phyloP scores from a whole-genome alignment of 306 rosid genomes.

The Acacia acuminata region DNA sequence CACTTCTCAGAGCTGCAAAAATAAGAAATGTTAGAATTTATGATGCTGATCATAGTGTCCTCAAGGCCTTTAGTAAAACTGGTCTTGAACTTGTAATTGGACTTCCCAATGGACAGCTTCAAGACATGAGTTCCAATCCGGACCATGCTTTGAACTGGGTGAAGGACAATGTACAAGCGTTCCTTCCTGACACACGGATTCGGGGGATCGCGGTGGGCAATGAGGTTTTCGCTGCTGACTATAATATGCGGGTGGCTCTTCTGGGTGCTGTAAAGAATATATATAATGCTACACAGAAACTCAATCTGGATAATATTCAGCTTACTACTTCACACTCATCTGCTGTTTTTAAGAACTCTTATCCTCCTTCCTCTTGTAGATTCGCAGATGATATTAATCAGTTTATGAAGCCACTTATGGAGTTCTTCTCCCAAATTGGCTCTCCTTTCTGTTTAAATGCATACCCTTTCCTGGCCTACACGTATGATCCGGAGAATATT shows the following conservation, averaged over 20 bases:
- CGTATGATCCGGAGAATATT: conserved; percentile 62
- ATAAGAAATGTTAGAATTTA: conserved; percentile 83
- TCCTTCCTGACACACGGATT: conserved; percentile 73
- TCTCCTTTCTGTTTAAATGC: conserved; percentile 97
- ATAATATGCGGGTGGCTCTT: conserved; percentile 54
- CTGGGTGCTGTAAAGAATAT: conserved; percentile 82
- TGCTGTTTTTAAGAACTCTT: conserved; percentile 75
- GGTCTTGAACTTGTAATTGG: conserved; percentile 93
- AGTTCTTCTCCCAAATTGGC: conserved; percentile 78
- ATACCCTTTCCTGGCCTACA: conserved; percentile 78
- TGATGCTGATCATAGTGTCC: conserved; percentile 88
- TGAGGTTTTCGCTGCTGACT: conserved; percentile 79
- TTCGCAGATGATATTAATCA: conserved; percentile 63
- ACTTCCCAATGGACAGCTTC: conserved; percentile 63
- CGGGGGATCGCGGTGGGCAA: conserved; percentile 89
- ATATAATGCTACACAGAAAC: conserved; percentile 63
- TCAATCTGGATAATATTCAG: conserved; percentile 64
- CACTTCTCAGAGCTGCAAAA: conserved; percentile 85
- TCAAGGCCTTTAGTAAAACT: conserved; percentile 79
- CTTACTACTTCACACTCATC: conserved; percentile 78
- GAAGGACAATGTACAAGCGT: conserved; percentile 79
- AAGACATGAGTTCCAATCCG: conserved; percentile 68
- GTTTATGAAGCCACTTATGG: conserved; percentile 86
- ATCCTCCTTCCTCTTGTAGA: conserved; percentile 88
- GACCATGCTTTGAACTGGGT: conserved; percentile 93